A percentile compares a stretch with the other conserved stretches of the same genome.
phyloP scores from a whole-genome alignment of 768 basidiomycete genomes.

The Gelatoporia subvermispora region DNA sequence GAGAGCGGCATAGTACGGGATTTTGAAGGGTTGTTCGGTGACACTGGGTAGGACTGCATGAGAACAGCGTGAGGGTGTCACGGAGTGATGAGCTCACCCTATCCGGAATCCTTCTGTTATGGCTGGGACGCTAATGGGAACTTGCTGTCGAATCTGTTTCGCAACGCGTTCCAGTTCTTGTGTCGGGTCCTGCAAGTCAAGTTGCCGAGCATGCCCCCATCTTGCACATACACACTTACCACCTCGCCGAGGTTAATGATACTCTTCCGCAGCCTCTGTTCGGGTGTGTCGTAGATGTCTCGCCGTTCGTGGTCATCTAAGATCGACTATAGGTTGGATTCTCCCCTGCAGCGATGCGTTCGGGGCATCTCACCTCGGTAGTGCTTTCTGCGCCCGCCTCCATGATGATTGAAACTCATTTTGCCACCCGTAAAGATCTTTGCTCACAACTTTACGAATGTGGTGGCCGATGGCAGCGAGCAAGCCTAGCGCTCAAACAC shows the following conservation, averaged over 20 bases:
- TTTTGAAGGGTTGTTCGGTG: constrained; percentile 92
- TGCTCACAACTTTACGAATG: neutral
- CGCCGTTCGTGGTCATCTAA: constrained; percentile 64
- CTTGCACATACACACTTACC: constrained; percentile 40
- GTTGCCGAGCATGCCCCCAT: constrained; percentile 4
- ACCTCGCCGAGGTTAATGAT: constrained; percentile 80
- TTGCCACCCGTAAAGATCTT: neutral
- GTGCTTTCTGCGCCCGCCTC: constrained; percentile 14
- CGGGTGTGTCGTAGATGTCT: constrained; percentile 63
- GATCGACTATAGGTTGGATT: neutral
- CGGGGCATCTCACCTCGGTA: constrained; percentile 18
- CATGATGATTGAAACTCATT: constrained; percentile 20
- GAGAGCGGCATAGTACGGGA: constrained; percentile 81
- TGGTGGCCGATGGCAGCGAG: no score
- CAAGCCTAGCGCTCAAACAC: no score
- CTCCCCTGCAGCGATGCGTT: neutral
- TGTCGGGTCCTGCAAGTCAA: constrained; percentile 49
- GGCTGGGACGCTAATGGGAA: constrained; percentile 52
- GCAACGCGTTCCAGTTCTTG: constrained; percentile 69
- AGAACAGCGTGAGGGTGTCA: neutral
- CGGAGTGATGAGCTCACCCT: constrained; percentile 47
- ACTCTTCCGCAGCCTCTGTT: constrained; percentile 60
- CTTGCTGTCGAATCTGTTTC: constrained; percentile 56
- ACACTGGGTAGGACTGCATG: constrained; percentile 43
- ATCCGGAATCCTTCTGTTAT: constrained; percentile 73